A percentile compares a stretch with the other conserved stretches of the same genome.
phyloP scores from a whole-genome alignment of 192 early-diverging fungal genomes.

The Coemansia sp. region DNA sequence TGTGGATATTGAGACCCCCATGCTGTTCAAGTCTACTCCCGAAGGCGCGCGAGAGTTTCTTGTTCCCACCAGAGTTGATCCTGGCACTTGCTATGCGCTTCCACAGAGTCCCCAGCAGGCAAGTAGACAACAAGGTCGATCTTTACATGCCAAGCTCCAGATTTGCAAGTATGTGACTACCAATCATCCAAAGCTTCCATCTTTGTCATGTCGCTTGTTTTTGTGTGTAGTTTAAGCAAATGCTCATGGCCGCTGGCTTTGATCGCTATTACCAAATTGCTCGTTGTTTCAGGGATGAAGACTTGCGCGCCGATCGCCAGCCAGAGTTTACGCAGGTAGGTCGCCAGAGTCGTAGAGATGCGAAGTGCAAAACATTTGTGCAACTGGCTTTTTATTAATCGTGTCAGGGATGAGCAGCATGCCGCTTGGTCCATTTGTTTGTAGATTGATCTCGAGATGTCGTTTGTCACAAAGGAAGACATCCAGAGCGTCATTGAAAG shows the following conservation, averaged over 20 bases:
- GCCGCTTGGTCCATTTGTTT: neutral
- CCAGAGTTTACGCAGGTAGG: constrained; percentile 91
- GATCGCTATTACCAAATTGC: constrained; percentile 94
- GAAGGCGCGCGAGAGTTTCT: constrained; percentile 93
- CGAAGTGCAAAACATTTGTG: neutral
- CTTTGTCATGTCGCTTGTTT: neutral
- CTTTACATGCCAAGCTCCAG: neutral
- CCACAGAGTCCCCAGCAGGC: constrained; percentile 90
- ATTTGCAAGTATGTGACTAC: neutral
- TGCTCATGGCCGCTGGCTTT: constrained; percentile 86
- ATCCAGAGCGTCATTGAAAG: constrained; percentile 75
- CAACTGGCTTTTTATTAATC: neutral
- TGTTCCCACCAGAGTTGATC: constrained; percentile 77
- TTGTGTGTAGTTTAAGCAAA: constrained; percentile 80
- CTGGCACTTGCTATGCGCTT: constrained; percentile 79
- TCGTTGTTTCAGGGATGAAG: constrained; percentile 90
- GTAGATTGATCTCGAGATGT: constrained; percentile 89
- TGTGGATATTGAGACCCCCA: constrained; percentile 91
- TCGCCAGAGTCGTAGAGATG: neutral
- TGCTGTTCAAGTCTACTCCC: constrained; percentile 88
- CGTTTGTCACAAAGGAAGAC: constrained; percentile 72
- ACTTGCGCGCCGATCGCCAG: constrained; percentile 83
- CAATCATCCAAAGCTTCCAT: neutral
- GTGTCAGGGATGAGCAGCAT: neutral
- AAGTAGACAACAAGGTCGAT: constrained; percentile 6